Conservation (phyloP, 495 filamentous ascomycete genomes). For the Pyrenopolyporus hunteri region DNA sequence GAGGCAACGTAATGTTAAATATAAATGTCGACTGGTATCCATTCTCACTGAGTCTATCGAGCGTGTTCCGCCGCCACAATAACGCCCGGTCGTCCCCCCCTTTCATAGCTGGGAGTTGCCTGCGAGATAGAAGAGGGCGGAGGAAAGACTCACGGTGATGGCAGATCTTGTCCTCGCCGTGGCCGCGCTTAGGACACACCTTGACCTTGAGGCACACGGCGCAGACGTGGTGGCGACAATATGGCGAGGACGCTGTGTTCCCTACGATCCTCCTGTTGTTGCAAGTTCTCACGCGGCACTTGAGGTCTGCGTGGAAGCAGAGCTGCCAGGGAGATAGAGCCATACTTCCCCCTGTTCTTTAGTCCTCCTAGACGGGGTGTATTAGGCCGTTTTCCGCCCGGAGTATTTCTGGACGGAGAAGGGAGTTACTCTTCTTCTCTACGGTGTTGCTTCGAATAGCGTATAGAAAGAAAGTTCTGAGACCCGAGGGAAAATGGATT, state of each 20-base stretch:
- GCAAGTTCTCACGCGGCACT: conserved; percentile 23
- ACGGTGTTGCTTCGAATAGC: no score
- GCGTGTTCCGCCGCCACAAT: no score
- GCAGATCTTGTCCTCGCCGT: conserved; percentile 31
- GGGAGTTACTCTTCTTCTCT: no score
- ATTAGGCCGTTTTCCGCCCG: background rate
- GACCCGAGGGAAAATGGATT: background rate
- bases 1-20: background rate
- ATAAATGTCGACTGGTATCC: no score
- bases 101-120: no score
- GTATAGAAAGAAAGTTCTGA: background rate
- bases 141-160: conserved; percentile 17
- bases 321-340: conserved; percentile 32
- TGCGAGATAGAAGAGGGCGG: background rate
- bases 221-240: conserved; percentile 25
- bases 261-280: conserved; percentile 22
- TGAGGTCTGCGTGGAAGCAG: conserved; percentile 31
- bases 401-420: no score
- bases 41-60: no score
- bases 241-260: conserved; percentile 6
- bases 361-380: background rate
- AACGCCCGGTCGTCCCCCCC: background rate
- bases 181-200: conserved; percentile 20
- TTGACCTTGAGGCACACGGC: conserved; percentile 6
- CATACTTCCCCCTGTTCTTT: background rate